A percentile compares a stretch with the other conserved stretches of the same genome.
These are phyloP conservation scores for Magnolia sinica DNA, from an alignment of 164 flowering plant species.

Conservation along the genomic window DNA sequence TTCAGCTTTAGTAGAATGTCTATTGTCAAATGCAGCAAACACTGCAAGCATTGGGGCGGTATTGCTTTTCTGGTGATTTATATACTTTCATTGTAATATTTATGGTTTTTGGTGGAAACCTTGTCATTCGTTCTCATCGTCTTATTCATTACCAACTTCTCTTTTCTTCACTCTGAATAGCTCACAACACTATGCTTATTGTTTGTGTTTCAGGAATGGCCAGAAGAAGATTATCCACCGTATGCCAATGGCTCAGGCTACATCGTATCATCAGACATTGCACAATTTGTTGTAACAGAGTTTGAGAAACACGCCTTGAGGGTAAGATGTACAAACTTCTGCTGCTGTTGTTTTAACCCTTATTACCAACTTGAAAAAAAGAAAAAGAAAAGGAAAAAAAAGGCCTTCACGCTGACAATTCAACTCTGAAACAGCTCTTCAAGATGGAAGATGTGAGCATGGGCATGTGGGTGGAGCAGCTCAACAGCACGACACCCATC, in stretches of 20 bases:
- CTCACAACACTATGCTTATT: not conserved
- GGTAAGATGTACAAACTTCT: slow-evolving; percentile 30
- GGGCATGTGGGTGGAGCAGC: slow-evolving; percentile 90
- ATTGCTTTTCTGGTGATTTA: no score
- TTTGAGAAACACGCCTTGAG: slow-evolving; percentile 71
- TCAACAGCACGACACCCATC: slow-evolving; percentile 50
- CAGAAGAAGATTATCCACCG: slow-evolving; percentile 89
- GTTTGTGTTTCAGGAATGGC: slow-evolving; percentile 80
- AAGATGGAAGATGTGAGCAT: slow-evolving; percentile 91
- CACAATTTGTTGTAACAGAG: slow-evolving; percentile 57
- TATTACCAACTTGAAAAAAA: not conserved
- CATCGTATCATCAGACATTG: slow-evolving; percentile 79
- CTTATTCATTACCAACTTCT: no score
- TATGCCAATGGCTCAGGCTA: slow-evolving; percentile 98
- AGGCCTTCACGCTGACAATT: not conserved
- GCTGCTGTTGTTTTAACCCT: not conserved
- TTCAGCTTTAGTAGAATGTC: no score
- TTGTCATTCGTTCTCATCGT: no score
- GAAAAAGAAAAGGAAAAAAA: no score
- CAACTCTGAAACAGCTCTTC: slow-evolving; percentile 46
- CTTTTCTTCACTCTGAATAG: no score
- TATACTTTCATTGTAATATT: no score
- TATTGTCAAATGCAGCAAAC: no score
- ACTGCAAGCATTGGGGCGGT: no score
- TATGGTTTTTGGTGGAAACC: no score